These are phyloP conservation scores for Heterobasidion parviporum DNA, from an alignment of 1,284 basidiomycete genomes.

Conservation along the genomic window DNA sequence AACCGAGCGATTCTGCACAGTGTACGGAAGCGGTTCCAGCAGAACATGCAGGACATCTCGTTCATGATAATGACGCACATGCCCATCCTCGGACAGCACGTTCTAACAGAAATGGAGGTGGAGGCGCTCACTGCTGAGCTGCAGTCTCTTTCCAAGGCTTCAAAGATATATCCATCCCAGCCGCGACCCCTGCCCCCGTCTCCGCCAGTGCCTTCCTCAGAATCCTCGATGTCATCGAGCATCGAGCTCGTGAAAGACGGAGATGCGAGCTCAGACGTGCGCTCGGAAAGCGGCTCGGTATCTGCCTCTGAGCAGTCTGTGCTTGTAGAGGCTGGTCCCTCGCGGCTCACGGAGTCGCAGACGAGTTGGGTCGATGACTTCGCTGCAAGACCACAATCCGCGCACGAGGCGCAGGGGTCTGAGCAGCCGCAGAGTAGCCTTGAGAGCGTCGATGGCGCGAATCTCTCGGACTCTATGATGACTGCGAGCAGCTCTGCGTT, in stretches of 20 bases:
- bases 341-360: constrained; percentile 25
- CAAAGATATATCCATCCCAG: not conserved
- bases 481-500: constrained; percentile 9
- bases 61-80: constrained; percentile 79
- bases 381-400: constrained; percentile 11
- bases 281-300: constrained; percentile 42
- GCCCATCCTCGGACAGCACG: constrained; percentile 66
- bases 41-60: constrained; percentile 77
- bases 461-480: constrained; percentile 5
- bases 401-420: constrained; percentile 12
- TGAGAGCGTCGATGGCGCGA: not conserved
- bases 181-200: constrained; percentile 1
- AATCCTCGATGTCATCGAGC: constrained; percentile 37
- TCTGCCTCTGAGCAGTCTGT: constrained; percentile 23
- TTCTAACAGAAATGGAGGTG: constrained; percentile 76
- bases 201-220: constrained; percentile 16
- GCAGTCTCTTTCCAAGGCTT: constrained; percentile 35
- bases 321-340: constrained; percentile 3
- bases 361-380: constrained; percentile 49
- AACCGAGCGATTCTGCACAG: constrained; percentile 27
- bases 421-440: not conserved
- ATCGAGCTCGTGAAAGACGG: constrained; percentile 30
- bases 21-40: constrained; percentile 68
- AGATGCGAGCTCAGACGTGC: constrained; percentile 27
- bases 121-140: constrained; percentile 73